Percentiles rank a stretch among this genome's conserved stretches.
Evolutionary conservation across 2,329 filamentous ascomycete genomes (phyloP).

Genomic region (Aspergillus costaricaensis): DNA sequence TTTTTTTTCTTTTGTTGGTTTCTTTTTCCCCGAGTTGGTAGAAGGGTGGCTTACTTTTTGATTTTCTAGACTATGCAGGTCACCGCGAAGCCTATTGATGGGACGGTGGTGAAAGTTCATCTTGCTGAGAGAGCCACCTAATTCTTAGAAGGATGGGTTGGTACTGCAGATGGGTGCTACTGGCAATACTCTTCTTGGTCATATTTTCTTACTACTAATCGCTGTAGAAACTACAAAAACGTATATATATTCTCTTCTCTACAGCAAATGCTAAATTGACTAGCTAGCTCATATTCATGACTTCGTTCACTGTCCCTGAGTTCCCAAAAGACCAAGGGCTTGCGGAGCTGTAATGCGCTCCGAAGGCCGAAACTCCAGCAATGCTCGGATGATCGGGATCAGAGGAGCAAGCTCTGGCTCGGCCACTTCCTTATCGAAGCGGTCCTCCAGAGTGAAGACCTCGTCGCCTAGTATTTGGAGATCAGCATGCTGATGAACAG

Average conservation of each 20-base stretch:
- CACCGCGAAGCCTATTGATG: constrained; percentile 16
- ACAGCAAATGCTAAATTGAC: not conserved
- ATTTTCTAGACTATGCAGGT: constrained; percentile 14
- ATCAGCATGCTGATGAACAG: not conserved
- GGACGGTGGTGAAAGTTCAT: constrained; percentile 2
- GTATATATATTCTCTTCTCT: not conserved
- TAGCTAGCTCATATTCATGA: not conserved
- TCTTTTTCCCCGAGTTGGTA: not conserved
- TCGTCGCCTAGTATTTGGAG: not conserved
- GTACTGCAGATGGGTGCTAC: not conserved
- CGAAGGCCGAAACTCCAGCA: not conserved
- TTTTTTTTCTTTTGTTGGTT: not conserved
- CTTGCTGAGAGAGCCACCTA: not conserved
- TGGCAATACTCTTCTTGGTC: not conserved
- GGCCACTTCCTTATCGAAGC: not conserved
- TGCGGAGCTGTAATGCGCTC: not conserved
- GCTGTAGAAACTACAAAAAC: not conserved
- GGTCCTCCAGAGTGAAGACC: not conserved
- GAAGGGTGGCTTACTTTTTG: not conserved
- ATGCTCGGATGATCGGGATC: not conserved
- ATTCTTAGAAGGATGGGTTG: not conserved
- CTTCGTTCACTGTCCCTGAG: too few species aligned
- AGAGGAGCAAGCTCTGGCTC: not conserved
- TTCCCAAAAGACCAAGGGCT: not conserved
- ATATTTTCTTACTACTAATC: not conserved